Evolutionary conservation across 768 basidiomycete genomes (phyloP).

Genomic region (Kwoniella botswanensis): DNA sequence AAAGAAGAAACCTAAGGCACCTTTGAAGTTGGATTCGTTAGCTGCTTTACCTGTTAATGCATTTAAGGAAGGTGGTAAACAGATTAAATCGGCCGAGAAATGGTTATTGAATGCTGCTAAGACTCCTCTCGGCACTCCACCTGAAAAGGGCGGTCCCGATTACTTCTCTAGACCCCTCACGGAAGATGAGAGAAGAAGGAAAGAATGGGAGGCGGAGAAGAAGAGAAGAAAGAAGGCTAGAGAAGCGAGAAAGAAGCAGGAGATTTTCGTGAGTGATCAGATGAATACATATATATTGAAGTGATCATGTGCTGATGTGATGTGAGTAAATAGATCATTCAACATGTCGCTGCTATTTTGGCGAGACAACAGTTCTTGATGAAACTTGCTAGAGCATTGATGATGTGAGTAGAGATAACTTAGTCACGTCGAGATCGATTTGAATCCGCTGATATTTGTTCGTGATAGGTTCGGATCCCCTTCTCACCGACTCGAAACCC

Average conservation of each 20-base stretch:
- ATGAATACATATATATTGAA: no score
- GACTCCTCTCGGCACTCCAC: slow-evolving; percentile 48
- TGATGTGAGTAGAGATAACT: slow-evolving; percentile 63
- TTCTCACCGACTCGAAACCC: slow-evolving; percentile 90
- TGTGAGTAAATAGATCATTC: slow-evolving; percentile 67
- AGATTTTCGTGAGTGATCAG: slow-evolving; percentile 69
- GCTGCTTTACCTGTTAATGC: slow-evolving; percentile 37
- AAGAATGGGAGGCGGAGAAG: slow-evolving; percentile 61
- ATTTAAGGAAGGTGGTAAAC: slow-evolving; percentile 35
- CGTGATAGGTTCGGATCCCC: slow-evolving; percentile 73
- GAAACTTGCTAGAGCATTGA: slow-evolving; percentile 81
- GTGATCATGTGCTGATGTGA: not conserved
- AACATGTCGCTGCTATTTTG: slow-evolving; percentile 79
- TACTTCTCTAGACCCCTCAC: slow-evolving; percentile 54
- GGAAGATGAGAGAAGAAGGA: slow-evolving; percentile 55
- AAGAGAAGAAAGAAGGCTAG: slow-evolving; percentile 61
- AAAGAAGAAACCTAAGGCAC: slow-evolving; percentile 28
- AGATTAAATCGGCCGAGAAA: slow-evolving; percentile 47
- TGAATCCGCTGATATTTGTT: not conserved
- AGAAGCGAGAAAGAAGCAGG: slow-evolving; percentile 70
- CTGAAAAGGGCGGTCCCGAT: slow-evolving; percentile 48
- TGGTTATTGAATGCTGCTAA: slow-evolving; percentile 50
- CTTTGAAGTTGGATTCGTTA: slow-evolving; percentile 32
- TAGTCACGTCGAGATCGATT: not conserved
- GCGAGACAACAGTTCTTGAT: slow-evolving; percentile 84